Base-by-base conservation (phyloP, 2,329 filamentous ascomycete genomes). In the Calonectria montana region DNA sequence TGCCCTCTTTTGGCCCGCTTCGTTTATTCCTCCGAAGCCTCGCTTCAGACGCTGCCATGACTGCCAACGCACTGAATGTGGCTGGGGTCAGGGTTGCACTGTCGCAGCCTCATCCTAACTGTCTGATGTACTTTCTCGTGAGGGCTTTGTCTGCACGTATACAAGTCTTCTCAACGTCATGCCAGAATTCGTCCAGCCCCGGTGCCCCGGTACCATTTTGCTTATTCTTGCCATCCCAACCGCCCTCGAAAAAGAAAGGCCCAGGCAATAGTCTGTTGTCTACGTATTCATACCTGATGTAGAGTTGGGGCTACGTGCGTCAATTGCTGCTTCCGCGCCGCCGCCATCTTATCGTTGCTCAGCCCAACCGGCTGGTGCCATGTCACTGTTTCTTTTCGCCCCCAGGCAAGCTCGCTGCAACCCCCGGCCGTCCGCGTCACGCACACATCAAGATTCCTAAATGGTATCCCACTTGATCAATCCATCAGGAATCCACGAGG, bases 61-160 rank as follows among this genome's bases (percentile, higher is more conserved):
- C 25, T 57, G 64, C 50, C 61, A 69, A 62, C 62, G n/a, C 23
- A 65, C 47, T 69, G 65, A 71, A 67, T 48, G 55, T 29, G 25
- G 59, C 72, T 43, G 37, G 75, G 76, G 69, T 75, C 75, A 77
- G 59, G 70, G 69, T 67, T 74, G 29, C 71, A 35, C 10, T 45
- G 45, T n/a, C 31, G 59, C 63, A 69, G 65, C 61, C 47, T 71
- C 43, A 73, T 72, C 71, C 69, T 53, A 37, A 69, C 43, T 31
- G 9, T 47, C 15, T 48, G 37, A 41, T 39, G 21, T 63, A 7
- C 10, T 35, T 35, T 35, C 47, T 65, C 43, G 35, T 21, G 55
- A 15, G 29, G 29, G 25, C 65, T 43, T 41, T 21, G 65, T 59
- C 50, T 39, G 35, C 65, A 67, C 37, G 50, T 21, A 59, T 59